Base-by-base conservation (phyloP, 768 basidiomycete genomes). In the Tulasnella sp. region DNA sequence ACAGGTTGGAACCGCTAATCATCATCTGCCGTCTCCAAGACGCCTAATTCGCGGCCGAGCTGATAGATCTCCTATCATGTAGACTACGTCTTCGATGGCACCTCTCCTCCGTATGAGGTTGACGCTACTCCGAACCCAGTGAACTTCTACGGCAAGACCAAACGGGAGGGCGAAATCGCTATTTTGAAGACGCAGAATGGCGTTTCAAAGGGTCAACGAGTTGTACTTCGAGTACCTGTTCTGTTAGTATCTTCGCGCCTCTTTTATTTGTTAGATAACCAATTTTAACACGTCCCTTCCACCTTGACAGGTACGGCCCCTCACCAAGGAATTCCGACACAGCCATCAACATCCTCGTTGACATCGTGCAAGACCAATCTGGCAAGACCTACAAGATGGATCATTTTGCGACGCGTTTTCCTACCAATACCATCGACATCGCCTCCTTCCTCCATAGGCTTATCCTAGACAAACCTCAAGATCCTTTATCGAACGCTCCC, bases 51-150 rank as follows among this genome's bases (percentile, higher is more conserved):
- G n/a, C n/a, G n/a, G n/a, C n/a, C n/a, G n/a, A n/a, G 48, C 26
- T 29, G 48, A 50, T 13, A 42, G 2, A 11, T 45, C 50, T 34
- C n/a, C 27, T 26, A 26, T 27, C 29, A 21, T 49, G 4, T 65
- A 85, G 93, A 99, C 71, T 97, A 97, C 72, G 92, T 99, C 15
- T 98, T 98, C 68, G 90, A 94, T 64, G 95, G 95, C 1, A 84
- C 79, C n/a, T 83, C 84, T 1, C 90, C 95, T 2, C 92, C 93
- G 0, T 99, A 99, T 73, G 77, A 79, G 4, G 85, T 90, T 0
- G 76, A 77, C 5, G 81, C 85, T 13, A 67, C 71, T 30, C 80
- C 89, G 11, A 89, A 92, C 67, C 95, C 95, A 0, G 72, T 97
- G 34, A 88, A 99, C 56, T 74, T 87, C 15, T 99, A 99, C 68